Evolutionary conservation across 2,329 filamentous ascomycete genomes (phyloP).

Genomic region (Trichoderma aggressivum): DNA sequence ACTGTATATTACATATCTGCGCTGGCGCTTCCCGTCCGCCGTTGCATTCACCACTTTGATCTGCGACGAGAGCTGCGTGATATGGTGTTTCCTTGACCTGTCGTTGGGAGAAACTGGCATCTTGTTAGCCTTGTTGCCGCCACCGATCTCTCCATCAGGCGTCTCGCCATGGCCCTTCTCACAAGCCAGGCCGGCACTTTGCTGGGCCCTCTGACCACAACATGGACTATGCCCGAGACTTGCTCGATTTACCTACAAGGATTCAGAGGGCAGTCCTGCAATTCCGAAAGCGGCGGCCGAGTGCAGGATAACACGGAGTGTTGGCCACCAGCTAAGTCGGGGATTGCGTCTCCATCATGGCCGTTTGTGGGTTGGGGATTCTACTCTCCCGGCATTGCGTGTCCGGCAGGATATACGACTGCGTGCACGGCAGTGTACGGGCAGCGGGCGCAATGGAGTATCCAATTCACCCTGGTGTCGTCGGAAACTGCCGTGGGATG

Average conservation of each 20-base stretch:
- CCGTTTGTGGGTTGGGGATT: constrained; percentile 34
- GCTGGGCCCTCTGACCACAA: constrained; percentile 29
- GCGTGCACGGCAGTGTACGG: constrained; percentile 30
- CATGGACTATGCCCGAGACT: constrained; percentile 23
- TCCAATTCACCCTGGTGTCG: constrained; percentile 27
- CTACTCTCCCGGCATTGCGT: constrained; percentile 35
- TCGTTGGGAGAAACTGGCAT: not conserved
- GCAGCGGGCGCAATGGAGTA: constrained; percentile 23
- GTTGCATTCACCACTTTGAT: not conserved
- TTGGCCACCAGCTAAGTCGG: constrained; percentile 28
- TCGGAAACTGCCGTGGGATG: constrained; percentile 34
- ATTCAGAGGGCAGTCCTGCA: constrained; percentile 29
- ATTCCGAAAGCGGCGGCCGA: constrained; percentile 11
- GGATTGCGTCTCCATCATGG: constrained; percentile 16
- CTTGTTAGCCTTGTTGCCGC: not conserved
- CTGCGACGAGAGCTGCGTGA: not conserved
- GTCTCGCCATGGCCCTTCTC: constrained; percentile 18
- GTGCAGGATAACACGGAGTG: constrained; percentile 28
- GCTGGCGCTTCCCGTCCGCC: not conserved
- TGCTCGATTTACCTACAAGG: constrained; percentile 24
- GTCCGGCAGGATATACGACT: constrained; percentile 32
- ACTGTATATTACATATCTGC: not conserved
- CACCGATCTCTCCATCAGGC: not conserved
- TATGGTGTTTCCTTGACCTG: not conserved
- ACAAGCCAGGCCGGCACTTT: constrained; percentile 20